Percentiles rank a stretch among this genome's conserved stretches.
Conservation (phyloP, 257 asterid species). For the Solanum peruvianum region DNA sequence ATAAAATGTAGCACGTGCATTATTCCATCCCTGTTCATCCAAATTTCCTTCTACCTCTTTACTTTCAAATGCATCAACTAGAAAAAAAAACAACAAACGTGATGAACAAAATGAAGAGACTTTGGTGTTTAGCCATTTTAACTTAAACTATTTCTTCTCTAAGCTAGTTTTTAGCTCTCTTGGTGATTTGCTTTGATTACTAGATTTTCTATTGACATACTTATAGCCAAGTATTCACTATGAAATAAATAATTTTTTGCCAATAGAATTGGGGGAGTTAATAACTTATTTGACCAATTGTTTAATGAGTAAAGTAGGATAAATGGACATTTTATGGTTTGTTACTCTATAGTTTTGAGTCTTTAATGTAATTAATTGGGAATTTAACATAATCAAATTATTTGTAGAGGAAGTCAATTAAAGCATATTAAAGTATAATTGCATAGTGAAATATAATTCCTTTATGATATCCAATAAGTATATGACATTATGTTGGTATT, state of each 20-base stretch:
- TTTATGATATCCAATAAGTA: no score
- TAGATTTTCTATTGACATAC: background rate
- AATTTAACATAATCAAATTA: background rate
- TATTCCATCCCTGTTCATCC: background rate
- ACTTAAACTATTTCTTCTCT: no score
- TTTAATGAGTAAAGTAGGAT: background rate
- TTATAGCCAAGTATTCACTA: background rate
- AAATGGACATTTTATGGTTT: background rate
- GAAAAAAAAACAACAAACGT: background rate
- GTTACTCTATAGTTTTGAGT: background rate
- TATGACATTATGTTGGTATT: background rate
- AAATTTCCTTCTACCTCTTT: background rate
- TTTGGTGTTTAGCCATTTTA: background rate
- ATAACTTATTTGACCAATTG: background rate
- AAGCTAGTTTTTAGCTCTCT: background rate
- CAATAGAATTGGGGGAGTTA: background rate
- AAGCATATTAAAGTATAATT: background rate
- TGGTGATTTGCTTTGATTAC: background rate
- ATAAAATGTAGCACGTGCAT: constrained; percentile 2
- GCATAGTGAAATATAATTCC: background rate
- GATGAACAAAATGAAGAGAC: background rate
- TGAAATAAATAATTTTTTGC: background rate
- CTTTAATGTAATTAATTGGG: background rate
- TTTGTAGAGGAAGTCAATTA: background rate
- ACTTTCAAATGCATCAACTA: background rate